phyloP scores from a whole-genome alignment of 2,329 filamentous ascomycete species.

The Claviceps sp. region DNA sequence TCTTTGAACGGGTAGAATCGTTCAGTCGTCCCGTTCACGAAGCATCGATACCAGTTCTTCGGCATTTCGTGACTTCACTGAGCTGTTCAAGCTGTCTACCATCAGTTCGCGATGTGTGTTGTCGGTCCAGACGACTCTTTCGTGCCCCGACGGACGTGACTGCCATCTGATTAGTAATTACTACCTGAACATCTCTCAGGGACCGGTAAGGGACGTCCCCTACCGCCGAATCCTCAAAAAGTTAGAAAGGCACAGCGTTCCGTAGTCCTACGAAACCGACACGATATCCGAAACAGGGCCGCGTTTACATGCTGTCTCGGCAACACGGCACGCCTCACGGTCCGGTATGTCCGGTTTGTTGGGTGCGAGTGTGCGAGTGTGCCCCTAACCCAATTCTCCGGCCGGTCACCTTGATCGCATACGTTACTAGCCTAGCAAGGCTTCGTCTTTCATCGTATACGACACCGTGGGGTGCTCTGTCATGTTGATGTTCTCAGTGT shows the following conservation, averaged over 20 bases:
- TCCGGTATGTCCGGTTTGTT: background rate
- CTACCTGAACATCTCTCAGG: background rate
- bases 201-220: background rate
- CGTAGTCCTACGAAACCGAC: background rate
- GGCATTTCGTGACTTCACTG: background rate
- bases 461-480: background rate
- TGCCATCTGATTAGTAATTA: background rate
- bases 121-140: background rate
- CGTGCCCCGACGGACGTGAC: background rate
- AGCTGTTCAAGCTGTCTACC: background rate
- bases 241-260: too few relatives aligned
- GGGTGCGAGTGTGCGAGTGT: background rate
- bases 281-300: background rate
- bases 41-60: too few relatives aligned
- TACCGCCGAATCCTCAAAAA: background rate
- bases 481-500: background rate
- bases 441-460: background rate
- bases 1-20: background rate
- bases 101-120: background rate
- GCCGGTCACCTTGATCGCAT: background rate
- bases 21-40: background rate
- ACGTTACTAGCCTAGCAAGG: background rate
- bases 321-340: background rate
- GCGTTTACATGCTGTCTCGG: background rate
- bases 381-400: background rate